Percentiles rank a stretch among this genome's conserved stretches.
Conservation (phyloP, 352 stramenopile species). For the Phytophthora pluvialis region DNA sequence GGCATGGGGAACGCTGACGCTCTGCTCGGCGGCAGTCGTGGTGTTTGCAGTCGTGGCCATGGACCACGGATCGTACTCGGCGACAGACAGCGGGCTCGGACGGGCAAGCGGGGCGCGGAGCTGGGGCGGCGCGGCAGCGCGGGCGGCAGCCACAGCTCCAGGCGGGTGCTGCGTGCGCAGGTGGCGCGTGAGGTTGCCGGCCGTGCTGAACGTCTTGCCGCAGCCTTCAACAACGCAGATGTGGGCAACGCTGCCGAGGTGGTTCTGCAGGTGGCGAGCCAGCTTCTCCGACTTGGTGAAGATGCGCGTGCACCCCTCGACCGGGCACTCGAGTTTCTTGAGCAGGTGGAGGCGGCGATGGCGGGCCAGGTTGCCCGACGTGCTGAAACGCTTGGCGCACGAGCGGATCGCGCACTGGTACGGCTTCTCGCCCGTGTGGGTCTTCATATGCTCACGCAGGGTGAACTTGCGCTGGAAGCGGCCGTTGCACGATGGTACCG, state of each 20-base stretch:
- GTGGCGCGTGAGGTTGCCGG: conserved; percentile 73
- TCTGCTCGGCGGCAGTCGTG: conserved; percentile 13
- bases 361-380: conserved; percentile 65
- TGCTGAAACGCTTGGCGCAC: conserved; percentile 69
- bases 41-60: conserved; percentile 12
- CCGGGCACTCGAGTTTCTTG: conserved; percentile 57
- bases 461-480: conserved; percentile 80
- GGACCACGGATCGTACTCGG: conserved; percentile 41
- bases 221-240: conserved; percentile 64
- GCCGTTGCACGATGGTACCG: conserved; percentile 44
- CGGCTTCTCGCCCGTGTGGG: conserved; percentile 80
- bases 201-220: conserved; percentile 72
- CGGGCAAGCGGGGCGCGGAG: conserved; percentile 24
- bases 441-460: conserved; percentile 82
- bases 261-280: conserved; percentile 54
- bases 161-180: conserved; percentile 68
- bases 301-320: conserved; percentile 53
- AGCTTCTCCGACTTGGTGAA: conserved; percentile 67
- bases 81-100: conserved; percentile 24
- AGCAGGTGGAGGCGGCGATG: conserved; percentile 59
- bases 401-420: conserved; percentile 60
- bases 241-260: conserved; percentile 59
- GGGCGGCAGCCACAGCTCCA: conserved; percentile 39
- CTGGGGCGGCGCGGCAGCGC: conserved; percentile 22
- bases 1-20: conserved; percentile 23